Percentiles rank a stretch among this genome's conserved stretches.
These are phyloP conservation scores for Wickerhamiella musiphila DNA, from an alignment of 805 yeast genomes.

Conservation along the genomic window DNA sequence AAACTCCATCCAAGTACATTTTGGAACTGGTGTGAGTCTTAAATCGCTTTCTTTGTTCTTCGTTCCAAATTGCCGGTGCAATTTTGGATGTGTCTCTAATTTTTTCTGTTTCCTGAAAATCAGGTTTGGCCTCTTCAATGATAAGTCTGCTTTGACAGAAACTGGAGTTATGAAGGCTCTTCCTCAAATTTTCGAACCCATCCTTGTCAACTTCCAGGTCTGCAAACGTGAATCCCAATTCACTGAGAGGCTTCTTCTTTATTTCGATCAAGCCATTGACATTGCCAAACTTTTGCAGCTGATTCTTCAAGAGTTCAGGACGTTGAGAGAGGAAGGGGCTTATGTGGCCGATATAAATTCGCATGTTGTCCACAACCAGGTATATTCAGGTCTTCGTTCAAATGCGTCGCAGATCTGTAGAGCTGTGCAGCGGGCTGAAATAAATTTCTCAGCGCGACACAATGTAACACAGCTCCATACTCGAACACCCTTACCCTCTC, in stretches of 20 bases:
- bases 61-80: slow-evolving; percentile 21
- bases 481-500: too few species aligned
- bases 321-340: slow-evolving; percentile 34
- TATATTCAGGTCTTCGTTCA: too few species aligned
- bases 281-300: slow-evolving; percentile 50
- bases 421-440: too few species aligned
- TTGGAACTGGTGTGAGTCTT: slow-evolving; percentile 19
- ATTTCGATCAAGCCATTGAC: slow-evolving; percentile 31
- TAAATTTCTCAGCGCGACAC: too few species aligned
- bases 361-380: too few species aligned
- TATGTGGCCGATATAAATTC: slow-evolving; percentile 55
- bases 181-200: slow-evolving; percentile 32
- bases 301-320: slow-evolving; percentile 29
- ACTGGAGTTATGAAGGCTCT: slow-evolving; percentile 48
- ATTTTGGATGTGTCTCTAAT: slow-evolving; percentile 12
- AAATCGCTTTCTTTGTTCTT: slow-evolving; percentile 19
- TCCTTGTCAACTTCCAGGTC: slow-evolving; percentile 35
- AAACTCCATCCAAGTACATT: too few species aligned
- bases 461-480: too few species aligned
- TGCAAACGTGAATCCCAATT: slow-evolving; percentile 46
- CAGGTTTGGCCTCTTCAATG: slow-evolving; percentile 45
- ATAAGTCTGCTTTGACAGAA: slow-evolving; percentile 58
- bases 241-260: slow-evolving; percentile 37
- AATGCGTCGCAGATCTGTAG: too few species aligned
- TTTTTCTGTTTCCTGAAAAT: slow-evolving; percentile 26